Conservation (phyloP, 176 grass and related monocot genomes). For the Dactylis glomerata region DNA sequence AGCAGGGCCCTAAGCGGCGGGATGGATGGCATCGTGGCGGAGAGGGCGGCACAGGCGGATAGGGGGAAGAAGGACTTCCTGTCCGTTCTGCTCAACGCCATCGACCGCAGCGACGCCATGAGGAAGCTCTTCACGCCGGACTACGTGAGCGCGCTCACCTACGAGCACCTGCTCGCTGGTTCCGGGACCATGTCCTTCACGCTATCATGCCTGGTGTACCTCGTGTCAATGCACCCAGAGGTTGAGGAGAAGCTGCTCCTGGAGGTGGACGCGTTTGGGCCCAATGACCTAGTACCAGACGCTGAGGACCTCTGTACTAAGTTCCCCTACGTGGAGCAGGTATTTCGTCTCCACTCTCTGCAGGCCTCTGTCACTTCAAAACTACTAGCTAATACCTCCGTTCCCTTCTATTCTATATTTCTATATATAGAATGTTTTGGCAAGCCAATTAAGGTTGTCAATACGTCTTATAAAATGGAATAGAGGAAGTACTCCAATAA, state of each 20-base stretch:
- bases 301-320: slow-evolving; percentile 43
- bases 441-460: too few species aligned
- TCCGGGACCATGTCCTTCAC: slow-evolving; percentile 52
- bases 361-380: too few species aligned
- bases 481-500: too few species aligned
- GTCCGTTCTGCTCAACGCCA: too few species aligned
- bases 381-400: too few species aligned
- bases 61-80: neutral
- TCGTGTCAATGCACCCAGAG: slow-evolving; percentile 44
- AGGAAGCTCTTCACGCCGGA: slow-evolving; percentile 53
- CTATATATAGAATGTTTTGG: too few species aligned
- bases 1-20: slow-evolving; percentile 38
- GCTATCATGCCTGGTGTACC: too few species aligned
- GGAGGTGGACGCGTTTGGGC: slow-evolving; percentile 51
- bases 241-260: slow-evolving; percentile 45
- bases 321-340: slow-evolving; percentile 55
- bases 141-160: slow-evolving; percentile 50
- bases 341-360: too few species aligned
- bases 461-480: too few species aligned
- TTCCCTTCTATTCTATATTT: too few species aligned
- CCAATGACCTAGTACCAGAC: slow-evolving; percentile 18
- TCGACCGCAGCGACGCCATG: slow-evolving; percentile 21
- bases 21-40: slow-evolving; percentile 42
- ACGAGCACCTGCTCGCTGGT: slow-evolving; percentile 69
- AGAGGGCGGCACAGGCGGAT: neutral